Conservation (phyloP, 345 rosid species). For the Hibiscus syriacus region DNA sequence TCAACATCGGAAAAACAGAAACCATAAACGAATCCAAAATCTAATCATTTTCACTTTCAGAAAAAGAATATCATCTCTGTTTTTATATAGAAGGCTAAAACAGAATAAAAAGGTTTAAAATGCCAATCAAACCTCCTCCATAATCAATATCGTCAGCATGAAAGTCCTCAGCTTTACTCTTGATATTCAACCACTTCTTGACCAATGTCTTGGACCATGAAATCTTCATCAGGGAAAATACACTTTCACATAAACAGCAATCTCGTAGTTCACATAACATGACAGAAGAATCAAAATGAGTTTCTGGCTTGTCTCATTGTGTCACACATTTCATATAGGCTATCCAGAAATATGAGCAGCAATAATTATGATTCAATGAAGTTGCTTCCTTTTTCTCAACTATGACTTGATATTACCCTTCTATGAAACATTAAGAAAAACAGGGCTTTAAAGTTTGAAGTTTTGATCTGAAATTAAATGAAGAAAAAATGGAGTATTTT, state of each 20-base stretch:
- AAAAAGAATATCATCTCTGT: slow-evolving; percentile 6
- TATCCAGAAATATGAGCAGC: slow-evolving; percentile 9
- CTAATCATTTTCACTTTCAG: not conserved
- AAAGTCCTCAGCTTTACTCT: slow-evolving; percentile 71
- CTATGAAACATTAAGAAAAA: not conserved
- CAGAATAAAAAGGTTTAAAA: not conserved
- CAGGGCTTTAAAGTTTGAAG: too few relatives aligned
- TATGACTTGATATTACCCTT: not conserved
- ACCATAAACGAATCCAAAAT: slow-evolving; percentile 23
- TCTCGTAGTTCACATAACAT: not conserved
- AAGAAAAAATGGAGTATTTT: too few relatives aligned
- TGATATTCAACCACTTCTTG: slow-evolving; percentile 93
- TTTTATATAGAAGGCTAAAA: not conserved
- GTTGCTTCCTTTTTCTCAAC: not conserved
- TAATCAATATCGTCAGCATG: slow-evolving; percentile 55
- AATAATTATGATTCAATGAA: slow-evolving; percentile 2
- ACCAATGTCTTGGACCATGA: slow-evolving; percentile 96
- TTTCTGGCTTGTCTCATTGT: slow-evolving; percentile 46
- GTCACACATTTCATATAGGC: slow-evolving; percentile 45
- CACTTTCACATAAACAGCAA: slow-evolving; percentile 9
- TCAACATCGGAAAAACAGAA: slow-evolving; percentile 61
- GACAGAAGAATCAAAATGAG: slow-evolving; percentile 13
- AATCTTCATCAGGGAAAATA: slow-evolving; percentile 40
- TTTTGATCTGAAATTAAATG: too few relatives aligned
- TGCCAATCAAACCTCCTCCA: slow-evolving; percentile 39